Conservation (phyloP, 2,329 filamentous ascomycete genomes). For the Cladosporium colombiae region DNA sequence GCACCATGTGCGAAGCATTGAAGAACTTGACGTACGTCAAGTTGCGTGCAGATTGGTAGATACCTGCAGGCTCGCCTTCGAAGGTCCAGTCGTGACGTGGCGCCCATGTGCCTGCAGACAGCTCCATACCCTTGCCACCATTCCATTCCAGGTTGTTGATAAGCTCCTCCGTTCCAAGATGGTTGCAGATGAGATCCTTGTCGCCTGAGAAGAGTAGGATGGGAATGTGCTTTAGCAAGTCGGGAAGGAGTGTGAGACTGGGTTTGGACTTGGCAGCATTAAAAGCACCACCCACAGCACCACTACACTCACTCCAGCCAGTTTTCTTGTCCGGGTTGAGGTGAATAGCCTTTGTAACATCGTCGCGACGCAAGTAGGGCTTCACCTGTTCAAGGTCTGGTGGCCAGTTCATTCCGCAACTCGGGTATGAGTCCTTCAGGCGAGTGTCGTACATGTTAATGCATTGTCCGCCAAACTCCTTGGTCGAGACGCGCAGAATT, state of each 20-base stretch:
- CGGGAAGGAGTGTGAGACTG: constrained; percentile 72
- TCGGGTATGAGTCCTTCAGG: constrained; percentile 74
- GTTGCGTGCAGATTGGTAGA: constrained; percentile 93
- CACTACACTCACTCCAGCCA: constrained; percentile 90
- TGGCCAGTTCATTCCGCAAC: constrained; percentile 98
- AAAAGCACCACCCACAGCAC: constrained; percentile 74
- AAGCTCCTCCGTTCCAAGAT: constrained; percentile 86
- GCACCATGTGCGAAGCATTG: constrained; percentile 97
- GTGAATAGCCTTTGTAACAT: constrained; percentile 79
- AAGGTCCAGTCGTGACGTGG: constrained; percentile 94
- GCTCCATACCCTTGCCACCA: constrained; percentile 86
- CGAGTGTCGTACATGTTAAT: constrained; percentile 98
- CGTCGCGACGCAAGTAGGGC: constrained; percentile 79
- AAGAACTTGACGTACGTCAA: constrained; percentile 94
- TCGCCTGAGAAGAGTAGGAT: constrained; percentile 90
- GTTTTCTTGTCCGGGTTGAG: constrained; percentile 78
- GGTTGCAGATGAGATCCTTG: constrained; percentile 95
- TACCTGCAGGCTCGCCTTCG: constrained; percentile 81
- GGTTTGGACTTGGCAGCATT: constrained; percentile 69
- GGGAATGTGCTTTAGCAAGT: constrained; percentile 72
- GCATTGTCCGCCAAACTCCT: constrained; percentile 62
- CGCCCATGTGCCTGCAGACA: constrained; percentile 82
- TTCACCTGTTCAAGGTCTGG: constrained; percentile 76
- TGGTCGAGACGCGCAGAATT: constrained; percentile 62
- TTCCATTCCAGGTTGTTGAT: constrained; percentile 93